These are phyloP conservation scores for Wickerhamiella qilinensis DNA, from an alignment of 805 yeast species.

Conservation along the genomic window DNA sequence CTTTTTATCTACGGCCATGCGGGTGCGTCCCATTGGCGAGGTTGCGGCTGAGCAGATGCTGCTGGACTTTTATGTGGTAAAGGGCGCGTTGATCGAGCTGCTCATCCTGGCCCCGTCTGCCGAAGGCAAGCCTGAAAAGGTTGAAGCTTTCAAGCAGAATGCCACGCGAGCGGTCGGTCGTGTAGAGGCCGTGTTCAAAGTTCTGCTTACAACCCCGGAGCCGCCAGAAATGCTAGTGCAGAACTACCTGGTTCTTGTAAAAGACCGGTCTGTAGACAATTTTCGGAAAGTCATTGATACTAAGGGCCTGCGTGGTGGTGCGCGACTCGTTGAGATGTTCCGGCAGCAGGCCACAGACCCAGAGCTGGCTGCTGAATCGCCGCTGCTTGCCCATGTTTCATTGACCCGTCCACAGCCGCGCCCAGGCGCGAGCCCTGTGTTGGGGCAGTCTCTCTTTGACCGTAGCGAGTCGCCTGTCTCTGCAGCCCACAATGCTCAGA, in stretches of 20 bases:
- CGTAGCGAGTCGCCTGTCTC: background rate
- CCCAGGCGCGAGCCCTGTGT: background rate
- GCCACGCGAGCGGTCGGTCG: conserved; percentile 11
- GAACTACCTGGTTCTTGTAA: conserved; percentile 48
- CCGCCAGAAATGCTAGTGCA: conserved; percentile 52
- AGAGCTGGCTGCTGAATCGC: conserved; percentile 7
- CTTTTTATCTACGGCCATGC: conserved; percentile 37
- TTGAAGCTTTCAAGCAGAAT: conserved; percentile 6
- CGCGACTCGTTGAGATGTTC: background rate
- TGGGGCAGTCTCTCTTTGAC: background rate
- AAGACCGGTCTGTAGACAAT: conserved; percentile 46
- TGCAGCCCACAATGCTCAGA: no score
- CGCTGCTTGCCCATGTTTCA: conserved; percentile 6
- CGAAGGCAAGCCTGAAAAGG: conserved; percentile 22
- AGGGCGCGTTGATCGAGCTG: conserved; percentile 29
- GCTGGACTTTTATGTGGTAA: conserved; percentile 53
- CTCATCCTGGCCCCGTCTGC: conserved; percentile 18
- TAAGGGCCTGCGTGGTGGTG: background rate
- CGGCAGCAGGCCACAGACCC: conserved; percentile 10
- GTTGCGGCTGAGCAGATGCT: conserved; percentile 66
- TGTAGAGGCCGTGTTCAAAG: conserved; percentile 51
- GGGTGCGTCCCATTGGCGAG: conserved; percentile 52
- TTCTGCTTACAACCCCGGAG: conserved; percentile 44
- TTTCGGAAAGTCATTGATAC: conserved; percentile 22
- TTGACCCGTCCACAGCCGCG: background rate